Conservation (phyloP, 129 eudicot species). For the Flaveria sonorensis region DNA sequence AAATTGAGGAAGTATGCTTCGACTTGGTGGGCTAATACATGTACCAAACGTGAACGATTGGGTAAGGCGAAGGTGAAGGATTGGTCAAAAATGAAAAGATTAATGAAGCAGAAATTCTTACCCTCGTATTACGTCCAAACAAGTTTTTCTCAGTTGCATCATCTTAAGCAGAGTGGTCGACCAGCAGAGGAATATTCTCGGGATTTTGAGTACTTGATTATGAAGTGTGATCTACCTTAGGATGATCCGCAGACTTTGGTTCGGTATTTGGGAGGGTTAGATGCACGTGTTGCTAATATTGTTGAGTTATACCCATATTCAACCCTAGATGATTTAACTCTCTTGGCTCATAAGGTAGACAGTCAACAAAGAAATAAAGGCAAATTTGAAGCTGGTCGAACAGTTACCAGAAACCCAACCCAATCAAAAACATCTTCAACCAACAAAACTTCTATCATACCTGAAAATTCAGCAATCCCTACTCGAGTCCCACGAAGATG, state of each 20-base stretch:
- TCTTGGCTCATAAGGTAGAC: conserved; percentile 5
- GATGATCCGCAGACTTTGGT: too few relatives aligned
- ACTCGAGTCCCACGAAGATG: not conserved
- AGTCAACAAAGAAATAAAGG: not conserved
- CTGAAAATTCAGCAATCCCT: not conserved
- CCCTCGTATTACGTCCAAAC: conserved; percentile 7
- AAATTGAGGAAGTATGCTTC: not conserved
- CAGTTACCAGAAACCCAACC: too few relatives aligned
- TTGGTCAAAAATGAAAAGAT: conserved; percentile 3
- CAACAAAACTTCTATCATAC: not conserved
- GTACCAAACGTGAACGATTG: not conserved
- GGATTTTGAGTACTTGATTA: conserved; percentile 1
- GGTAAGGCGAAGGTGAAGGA: not conserved
- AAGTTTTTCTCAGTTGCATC: conserved; percentile 19
- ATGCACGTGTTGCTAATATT: too few relatives aligned
- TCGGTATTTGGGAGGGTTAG: too few relatives aligned
- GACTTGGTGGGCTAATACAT: not conserved
- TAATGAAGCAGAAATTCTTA: conserved; percentile 1
- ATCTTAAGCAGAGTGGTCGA: not conserved
- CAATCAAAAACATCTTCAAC: not conserved
- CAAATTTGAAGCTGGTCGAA: not conserved
- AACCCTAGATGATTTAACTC: not conserved
- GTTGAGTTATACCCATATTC: too few relatives aligned
- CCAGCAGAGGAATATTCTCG: conserved; percentile 10
- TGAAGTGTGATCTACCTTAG: too few relatives aligned